Percentiles rank a stretch among this genome's conserved stretches.
phyloP scores from a whole-genome alignment of 345 rosid genomes.

The Sisymbrium irio region DNA sequence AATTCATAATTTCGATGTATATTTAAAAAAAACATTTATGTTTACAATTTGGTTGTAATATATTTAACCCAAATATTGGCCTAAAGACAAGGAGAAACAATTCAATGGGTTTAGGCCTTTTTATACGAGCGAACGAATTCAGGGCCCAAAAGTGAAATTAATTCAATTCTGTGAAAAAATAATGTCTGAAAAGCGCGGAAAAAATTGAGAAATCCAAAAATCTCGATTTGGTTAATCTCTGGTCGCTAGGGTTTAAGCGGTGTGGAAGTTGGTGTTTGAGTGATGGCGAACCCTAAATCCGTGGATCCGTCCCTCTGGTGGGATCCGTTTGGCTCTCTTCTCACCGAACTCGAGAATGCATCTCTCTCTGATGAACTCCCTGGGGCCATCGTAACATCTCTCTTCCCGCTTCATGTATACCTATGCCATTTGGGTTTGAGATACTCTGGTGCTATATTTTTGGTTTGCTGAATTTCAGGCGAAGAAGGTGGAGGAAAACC shows the following conservation, averaged over 20 bases:
- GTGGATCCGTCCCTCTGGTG: conserved; percentile 80
- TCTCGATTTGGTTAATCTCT: background rate
- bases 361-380: conserved; percentile 59
- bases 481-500: conserved; percentile 48
- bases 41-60: too few relatives aligned
- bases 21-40: too few relatives aligned
- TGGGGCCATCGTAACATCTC: conserved; percentile 44
- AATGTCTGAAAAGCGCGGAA: too few relatives aligned
- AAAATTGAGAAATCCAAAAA: too few relatives aligned
- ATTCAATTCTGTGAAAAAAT: too few relatives aligned
- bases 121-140: too few relatives aligned
- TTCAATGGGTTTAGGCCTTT: too few relatives aligned
- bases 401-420: background rate
- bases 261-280: conserved; percentile 20
- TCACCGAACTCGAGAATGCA: conserved; percentile 61
- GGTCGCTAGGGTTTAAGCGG: conserved; percentile 46
- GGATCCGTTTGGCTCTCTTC: conserved; percentile 67
- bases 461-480: conserved; percentile 42
- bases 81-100: too few relatives aligned
- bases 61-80: too few relatives aligned
- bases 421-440: background rate
- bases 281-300: conserved; percentile 63
- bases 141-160: too few relatives aligned
- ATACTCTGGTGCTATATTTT: background rate
- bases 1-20: too few relatives aligned